These are phyloP conservation scores for Hamamelis virginiana DNA, from an alignment of 164 flowering plant species.

Conservation along the genomic window DNA sequence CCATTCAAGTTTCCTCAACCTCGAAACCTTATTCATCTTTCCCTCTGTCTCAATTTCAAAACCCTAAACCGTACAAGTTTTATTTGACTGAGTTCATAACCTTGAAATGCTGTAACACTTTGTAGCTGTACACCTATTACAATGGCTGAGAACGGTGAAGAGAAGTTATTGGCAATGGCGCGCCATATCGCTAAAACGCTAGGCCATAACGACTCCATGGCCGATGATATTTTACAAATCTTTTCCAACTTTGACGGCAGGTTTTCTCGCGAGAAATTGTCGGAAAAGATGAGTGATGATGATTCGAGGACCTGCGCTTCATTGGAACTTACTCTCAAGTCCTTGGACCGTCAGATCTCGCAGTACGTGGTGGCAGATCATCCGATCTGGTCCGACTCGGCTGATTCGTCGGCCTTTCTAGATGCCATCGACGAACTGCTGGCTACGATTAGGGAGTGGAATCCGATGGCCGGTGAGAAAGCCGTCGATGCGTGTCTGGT, in stretches of 20 bases:
- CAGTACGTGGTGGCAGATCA: constrained; percentile 50
- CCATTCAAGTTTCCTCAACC: constrained; percentile 1
- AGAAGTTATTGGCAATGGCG: constrained; percentile 81
- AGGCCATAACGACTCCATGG: constrained; percentile 71
- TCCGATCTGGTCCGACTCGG: constrained; percentile 78
- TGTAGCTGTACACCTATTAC: too few relatives aligned
- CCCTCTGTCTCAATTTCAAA: neutral
- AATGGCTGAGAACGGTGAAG: constrained; percentile 78
- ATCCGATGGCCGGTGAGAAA: constrained; percentile 48
- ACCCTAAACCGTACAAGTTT: neutral
- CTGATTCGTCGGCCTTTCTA: constrained; percentile 68
- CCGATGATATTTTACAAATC: constrained; percentile 86
- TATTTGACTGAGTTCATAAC: too few relatives aligned
- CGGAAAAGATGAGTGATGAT: constrained; percentile 35
- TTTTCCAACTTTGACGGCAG: constrained; percentile 87
- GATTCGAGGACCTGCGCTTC: constrained; percentile 29
- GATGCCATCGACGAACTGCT: constrained; percentile 68
- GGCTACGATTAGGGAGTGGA: constrained; percentile 52
- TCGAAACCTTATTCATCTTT: neutral
- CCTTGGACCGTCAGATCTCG: constrained; percentile 69
- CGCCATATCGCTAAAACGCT: constrained; percentile 92
- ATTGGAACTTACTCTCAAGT: constrained; percentile 45
- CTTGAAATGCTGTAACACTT: too few relatives aligned
- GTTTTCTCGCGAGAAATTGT: constrained; percentile 71
- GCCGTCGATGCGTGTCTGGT: constrained; percentile 46